phyloP scores from a whole-genome alignment of 805 yeast genomes.

The Candida jianshihensis region DNA sequence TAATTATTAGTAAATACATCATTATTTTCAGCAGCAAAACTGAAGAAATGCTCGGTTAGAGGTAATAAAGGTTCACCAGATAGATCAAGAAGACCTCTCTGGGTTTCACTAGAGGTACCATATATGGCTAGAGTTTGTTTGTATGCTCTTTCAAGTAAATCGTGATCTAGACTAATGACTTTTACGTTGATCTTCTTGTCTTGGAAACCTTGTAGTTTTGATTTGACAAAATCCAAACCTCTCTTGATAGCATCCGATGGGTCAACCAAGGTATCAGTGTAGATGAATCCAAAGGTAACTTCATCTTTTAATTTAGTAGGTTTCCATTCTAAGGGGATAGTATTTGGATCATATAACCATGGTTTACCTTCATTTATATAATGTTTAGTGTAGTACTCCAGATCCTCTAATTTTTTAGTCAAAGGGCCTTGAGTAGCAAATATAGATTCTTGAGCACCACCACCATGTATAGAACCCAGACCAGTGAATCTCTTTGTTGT shows the following conservation, averaged over 20 bases:
- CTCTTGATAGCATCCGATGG: constrained; percentile 60
- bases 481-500: constrained; percentile 41
- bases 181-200: constrained; percentile 38
- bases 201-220: constrained; percentile 33
- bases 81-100: constrained; percentile 42
- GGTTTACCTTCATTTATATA: constrained; percentile 51
- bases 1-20: constrained; percentile 54
- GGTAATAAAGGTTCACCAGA: constrained; percentile 69
- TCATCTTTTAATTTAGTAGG: constrained; percentile 29
- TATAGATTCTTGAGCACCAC: constrained; percentile 44
- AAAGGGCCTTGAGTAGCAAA: constrained; percentile 67
- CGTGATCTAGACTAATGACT: constrained; percentile 47
- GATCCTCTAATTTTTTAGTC: constrained; percentile 55
- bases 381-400: constrained; percentile 59
- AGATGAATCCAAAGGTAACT: constrained; percentile 53
- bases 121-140: constrained; percentile 52
- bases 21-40: constrained; percentile 50
- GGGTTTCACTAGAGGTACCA: constrained; percentile 49
- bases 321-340: constrained; percentile 33
- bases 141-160: constrained; percentile 43
- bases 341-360: constrained; percentile 42
- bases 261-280: constrained; percentile 58
- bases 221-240: constrained; percentile 44
- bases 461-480: constrained; percentile 21
- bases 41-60: constrained; percentile 55